Percentiles rank a stretch among this genome's conserved stretches.
Conservation (phyloP, 305 asterid species). For the Ruellia speciosa region DNA sequence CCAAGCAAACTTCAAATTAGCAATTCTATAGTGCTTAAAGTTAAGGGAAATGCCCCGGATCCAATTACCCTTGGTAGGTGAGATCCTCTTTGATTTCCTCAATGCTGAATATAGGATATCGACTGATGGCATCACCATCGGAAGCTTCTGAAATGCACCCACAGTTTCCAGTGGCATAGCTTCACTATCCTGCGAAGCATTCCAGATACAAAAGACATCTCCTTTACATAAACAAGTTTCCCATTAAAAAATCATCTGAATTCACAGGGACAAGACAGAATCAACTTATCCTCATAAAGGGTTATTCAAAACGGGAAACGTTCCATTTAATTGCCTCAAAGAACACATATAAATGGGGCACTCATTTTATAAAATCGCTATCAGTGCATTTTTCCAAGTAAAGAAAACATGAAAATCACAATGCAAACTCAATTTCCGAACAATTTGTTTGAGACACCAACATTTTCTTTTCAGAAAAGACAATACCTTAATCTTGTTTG, state of each 20-base stretch:
- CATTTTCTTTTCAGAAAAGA: too few species aligned
- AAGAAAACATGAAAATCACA: neutral
- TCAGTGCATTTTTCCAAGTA: neutral
- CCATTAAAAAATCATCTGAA: neutral
- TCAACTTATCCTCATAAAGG: slow-evolving; percentile 7
- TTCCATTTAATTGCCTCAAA: slow-evolving; percentile 4
- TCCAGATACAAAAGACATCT: neutral
- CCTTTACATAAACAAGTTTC: neutral
- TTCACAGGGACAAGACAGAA: neutral
- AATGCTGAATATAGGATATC: slow-evolving; percentile 74
- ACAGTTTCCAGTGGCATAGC: slow-evolving; percentile 37
- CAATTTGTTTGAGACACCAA: too few species aligned
- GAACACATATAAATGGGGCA: slow-evolving; percentile 1
- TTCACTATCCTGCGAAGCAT: slow-evolving; percentile 38
- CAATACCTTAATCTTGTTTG: slow-evolving; percentile 33
- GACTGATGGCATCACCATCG: slow-evolving; percentile 87
- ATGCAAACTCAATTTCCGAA: too few species aligned
- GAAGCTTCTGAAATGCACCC: slow-evolving; percentile 97
- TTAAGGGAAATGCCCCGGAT: slow-evolving; percentile 12
- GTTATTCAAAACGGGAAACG: neutral
- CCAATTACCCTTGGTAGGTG: slow-evolving; percentile 72
- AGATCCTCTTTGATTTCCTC: slow-evolving; percentile 76
- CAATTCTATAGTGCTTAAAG: slow-evolving; percentile 14
- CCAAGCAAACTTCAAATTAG: slow-evolving; percentile 20
- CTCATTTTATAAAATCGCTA: too few species aligned